Base-by-base conservation (phyloP, 2,329 filamentous ascomycete genomes). In the Stromatinia cepivora region DNA sequence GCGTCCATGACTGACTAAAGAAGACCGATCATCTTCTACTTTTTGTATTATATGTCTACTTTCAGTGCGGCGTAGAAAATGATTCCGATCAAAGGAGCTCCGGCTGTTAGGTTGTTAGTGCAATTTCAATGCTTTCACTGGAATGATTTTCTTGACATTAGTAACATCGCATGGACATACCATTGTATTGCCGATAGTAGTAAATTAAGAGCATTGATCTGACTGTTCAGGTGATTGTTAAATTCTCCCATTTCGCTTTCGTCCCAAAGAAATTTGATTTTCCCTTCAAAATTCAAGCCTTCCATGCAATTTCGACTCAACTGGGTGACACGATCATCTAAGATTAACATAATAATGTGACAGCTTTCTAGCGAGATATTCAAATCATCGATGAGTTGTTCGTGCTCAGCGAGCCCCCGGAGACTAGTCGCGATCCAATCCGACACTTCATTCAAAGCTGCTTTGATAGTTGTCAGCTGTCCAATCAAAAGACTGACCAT, bases 351-450 rank as follows among this genome's bases (percentile, higher is more conserved):
- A 8, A 67, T 15, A n/a, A 67, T 20, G 10, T 50, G 25, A 25
- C 25, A 58, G 17, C 53, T 36, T 31, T 28, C 42, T 2, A 58
- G 15, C 20, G 64, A 67, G 25, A 34, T 46, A 17, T 59, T 17
- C 8, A 67, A 28, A 48, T 67, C 39, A 34, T 39, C 4, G 39
- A 59, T 28, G 22, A 67, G 64, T 36, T 67, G 64, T 25, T 67
- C 42, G 10, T 50, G 42, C n/a, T 25, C 31, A 0, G 11, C 28
- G 22, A 39, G 31, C 7, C 42, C 28, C 6, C 20, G 52, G 4
- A 67, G 42, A 39, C 42, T 42, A 4, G 25, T 45, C 2, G 34
- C 13, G 11, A 54, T 54, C 53, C 42, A 67, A 7, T 46, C 13
- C 25, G 42, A 34, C 7, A 67, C 28, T 31, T 67, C 34, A n/a